Evolutionary conservation across 805 yeast species (phyloP).

Genomic region (Saturnispora mendoncae): DNA sequence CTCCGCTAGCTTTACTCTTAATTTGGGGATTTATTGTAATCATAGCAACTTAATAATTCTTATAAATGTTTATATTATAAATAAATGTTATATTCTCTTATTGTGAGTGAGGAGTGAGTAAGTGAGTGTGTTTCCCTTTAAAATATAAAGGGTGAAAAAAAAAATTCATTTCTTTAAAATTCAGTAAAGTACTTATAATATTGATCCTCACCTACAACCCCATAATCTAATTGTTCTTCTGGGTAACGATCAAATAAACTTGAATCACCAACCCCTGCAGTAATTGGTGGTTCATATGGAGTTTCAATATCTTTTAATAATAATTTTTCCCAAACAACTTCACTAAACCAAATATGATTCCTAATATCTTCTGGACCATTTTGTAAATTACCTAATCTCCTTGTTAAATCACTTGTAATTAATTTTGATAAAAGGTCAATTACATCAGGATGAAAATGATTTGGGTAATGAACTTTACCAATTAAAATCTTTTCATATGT

Average conservation of each 20-base stretch:
- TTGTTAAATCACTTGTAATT: conserved; percentile 47
- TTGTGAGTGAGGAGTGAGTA: too few relatives aligned
- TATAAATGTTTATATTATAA: too few relatives aligned
- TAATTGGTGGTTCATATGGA: conserved; percentile 57
- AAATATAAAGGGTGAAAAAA: too few relatives aligned
- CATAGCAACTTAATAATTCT: too few relatives aligned
- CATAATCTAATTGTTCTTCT: conserved; percentile 79
- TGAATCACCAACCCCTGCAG: conserved; percentile 56
- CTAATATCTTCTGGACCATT: conserved; percentile 51
- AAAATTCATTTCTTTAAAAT: too few relatives aligned
- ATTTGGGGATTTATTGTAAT: too few relatives aligned
- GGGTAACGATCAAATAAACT: conserved; percentile 63
- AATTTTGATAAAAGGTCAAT: conserved; percentile 41
- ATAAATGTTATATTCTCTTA: too few relatives aligned
- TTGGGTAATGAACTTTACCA: conserved; percentile 46
- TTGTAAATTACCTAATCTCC: conserved; percentile 48
- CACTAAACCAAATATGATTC: conserved; percentile 50
- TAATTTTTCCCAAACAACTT: conserved; percentile 53
- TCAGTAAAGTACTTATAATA: conserved; percentile 27
- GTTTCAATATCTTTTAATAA: conserved; percentile 50
- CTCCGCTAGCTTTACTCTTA: too few relatives aligned
- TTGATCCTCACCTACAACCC: conserved; percentile 47
- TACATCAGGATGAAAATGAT: conserved; percentile 45
- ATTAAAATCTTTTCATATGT: conserved; percentile 51
- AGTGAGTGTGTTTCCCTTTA: too few relatives aligned